Conservation (phyloP, 192 early-diverging fungal species). For the Coemansia sp. region DNA sequence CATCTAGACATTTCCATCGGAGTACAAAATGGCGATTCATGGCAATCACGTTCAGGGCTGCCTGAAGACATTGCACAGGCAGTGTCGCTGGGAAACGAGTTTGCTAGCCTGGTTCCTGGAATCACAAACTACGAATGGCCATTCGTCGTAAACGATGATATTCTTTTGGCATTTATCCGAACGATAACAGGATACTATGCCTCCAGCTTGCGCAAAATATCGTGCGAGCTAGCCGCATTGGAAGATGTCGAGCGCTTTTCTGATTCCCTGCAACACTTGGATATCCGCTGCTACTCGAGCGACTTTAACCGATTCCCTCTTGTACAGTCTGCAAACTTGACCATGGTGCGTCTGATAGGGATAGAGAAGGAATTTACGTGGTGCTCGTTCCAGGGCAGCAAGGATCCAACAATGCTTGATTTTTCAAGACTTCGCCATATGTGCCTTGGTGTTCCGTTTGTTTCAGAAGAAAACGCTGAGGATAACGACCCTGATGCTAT, state of each 20-base stretch:
- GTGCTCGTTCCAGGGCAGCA: neutral
- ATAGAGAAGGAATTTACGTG: constrained; percentile 1
- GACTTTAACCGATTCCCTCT: neutral
- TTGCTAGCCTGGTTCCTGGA: neutral
- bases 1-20: neutral
- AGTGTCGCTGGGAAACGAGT: neutral
- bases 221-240: neutral
- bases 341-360: neutral
- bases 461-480: neutral
- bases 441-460: neutral
- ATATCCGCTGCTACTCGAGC: neutral
- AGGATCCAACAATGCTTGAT: neutral
- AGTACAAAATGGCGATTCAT: neutral
- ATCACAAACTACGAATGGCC: neutral
- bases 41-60: neutral
- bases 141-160: neutral
- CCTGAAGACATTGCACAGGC: neutral
- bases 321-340: neutral
- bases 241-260: neutral
- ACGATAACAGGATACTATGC: neutral
- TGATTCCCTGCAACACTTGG: neutral
- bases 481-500: neutral
- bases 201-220: neutral
- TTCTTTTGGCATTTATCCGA: neutral
- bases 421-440: neutral